Percentiles rank a stretch among this genome's conserved stretches.
Evolutionary conservation across 2,329 filamentous ascomycete genomes (phyloP).

Genomic region (Fusarium camptoceras): DNA sequence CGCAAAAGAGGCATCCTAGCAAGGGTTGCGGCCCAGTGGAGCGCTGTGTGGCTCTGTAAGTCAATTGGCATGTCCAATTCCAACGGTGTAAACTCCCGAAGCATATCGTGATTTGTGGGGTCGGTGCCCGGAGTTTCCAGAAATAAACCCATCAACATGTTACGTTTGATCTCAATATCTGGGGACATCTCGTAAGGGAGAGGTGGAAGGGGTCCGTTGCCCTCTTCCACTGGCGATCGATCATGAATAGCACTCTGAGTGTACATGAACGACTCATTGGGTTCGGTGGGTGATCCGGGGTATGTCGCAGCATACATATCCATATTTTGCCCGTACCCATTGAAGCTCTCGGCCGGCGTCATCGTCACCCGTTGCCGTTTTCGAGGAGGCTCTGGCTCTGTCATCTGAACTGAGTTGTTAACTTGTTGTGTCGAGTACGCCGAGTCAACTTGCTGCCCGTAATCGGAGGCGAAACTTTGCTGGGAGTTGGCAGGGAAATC

Average conservation of each 20-base stretch:
- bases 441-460: conserved; percentile 78
- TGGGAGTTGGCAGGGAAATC: conserved; percentile 81
- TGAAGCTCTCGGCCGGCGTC: conserved; percentile 69
- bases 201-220: conserved; percentile 71
- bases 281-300: conserved; percentile 81
- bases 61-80: conserved; percentile 96
- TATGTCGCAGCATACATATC: conserved; percentile 61
- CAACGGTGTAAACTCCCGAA: conserved; percentile 78
- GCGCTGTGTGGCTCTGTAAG: conserved; percentile 84
- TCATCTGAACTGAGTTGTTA: conserved; percentile 52
- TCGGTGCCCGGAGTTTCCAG: conserved; percentile 79
- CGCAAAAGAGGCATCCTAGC: conserved; percentile 86
- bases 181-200: conserved; percentile 70
- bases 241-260: conserved; percentile 62
- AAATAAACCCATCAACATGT: conserved; percentile 84
- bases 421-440: conserved; percentile 72
- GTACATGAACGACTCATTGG: conserved; percentile 83
- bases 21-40: conserved; percentile 96
- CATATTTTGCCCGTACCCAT: conserved; percentile 62
- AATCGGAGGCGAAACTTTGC: conserved; percentile 83
- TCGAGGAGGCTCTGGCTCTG: conserved; percentile 78
- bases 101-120: conserved; percentile 78
- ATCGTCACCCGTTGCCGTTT: conserved; percentile 76
- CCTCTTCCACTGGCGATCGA: conserved; percentile 59
- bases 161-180: conserved; percentile 82